Base-by-base conservation (phyloP, 1,139 yeast genomes). In the Nakaseomyces uthaithaninus region DNA sequence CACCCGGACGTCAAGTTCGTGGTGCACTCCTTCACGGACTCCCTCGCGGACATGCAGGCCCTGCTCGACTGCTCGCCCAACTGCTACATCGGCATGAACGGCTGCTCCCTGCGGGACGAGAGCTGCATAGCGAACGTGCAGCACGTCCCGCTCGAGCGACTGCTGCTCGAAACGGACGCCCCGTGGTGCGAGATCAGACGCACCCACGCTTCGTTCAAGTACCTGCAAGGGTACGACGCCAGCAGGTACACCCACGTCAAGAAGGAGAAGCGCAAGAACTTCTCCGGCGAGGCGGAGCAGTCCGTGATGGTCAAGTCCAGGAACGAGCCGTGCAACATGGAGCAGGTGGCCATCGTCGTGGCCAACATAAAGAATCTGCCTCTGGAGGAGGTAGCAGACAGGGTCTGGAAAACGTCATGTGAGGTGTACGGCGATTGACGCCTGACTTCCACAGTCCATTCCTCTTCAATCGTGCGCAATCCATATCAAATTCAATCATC, bases 171-270 rank as follows among this genome's bases (percentile, higher is more conserved):
- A 60, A 89, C 97, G 0, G 97, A 91, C 63, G 89, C 97, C 1
- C 98, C 99, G 1, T 91, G 98, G 98, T 91, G 99, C 64, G 97
- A 89, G 55, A 76, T 91, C 33, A 70, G 94, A 43, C 83, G 77
- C 48, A 72, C 93, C 7, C 95, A 86, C 58, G 87, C 89, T 2
- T 74, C 93, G 14, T 77, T 74, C 60, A 65, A 74, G 48, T 72
- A 65, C 48, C 55, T 83, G 20, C 60, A 75, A 0, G 39, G 24
- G 14, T 50, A 46, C 33, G 40, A 41, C 34, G 33, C 43, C 16
- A 46, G 48, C 14, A 24, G 18, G 4, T 58, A 40, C 42, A 49
- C 42, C 34, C 45, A 53, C 12, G 59, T 59, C 8, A 58, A 58
- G 38, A 52, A 46, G 35, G 62, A 59, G 28, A 56, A 54, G 34